Conservation (phyloP, 164 flowering plant species). For the Nymphaea thermarum region DNA sequence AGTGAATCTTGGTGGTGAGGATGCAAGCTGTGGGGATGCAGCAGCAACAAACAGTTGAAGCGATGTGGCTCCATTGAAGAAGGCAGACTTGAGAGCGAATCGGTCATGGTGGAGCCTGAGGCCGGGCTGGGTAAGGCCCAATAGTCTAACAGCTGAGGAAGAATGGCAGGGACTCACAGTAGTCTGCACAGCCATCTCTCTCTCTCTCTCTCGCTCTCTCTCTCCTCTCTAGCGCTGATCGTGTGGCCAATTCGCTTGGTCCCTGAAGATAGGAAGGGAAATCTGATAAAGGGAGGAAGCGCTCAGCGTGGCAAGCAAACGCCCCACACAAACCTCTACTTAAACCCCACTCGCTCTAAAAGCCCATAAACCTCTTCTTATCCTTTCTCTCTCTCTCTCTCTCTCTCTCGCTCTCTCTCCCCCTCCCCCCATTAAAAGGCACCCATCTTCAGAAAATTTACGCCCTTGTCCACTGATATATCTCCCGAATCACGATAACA, state of each 20-base stretch:
- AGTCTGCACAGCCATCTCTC: not conserved
- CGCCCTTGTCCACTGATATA: too few species aligned
- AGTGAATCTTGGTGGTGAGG: conserved; percentile 37
- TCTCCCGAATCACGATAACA: not conserved
- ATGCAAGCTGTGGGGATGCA: conserved; percentile 13
- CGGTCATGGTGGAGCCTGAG: conserved; percentile 29
- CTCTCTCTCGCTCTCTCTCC: not conserved
- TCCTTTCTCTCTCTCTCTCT: conserved; percentile 3
- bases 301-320: not conserved
- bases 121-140: conserved; percentile 11
- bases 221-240: not conserved
- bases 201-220: not conserved
- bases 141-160: not conserved
- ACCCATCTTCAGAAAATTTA: not conserved
- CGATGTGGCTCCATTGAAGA: conserved; percentile 31
- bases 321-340: not conserved
- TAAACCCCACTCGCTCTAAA: not conserved
- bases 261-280: not conserved
- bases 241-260: not conserved
- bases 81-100: conserved; percentile 49
- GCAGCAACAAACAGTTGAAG: conserved; percentile 21
- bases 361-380: not conserved
- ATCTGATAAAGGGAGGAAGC: not conserved
- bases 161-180: not conserved
- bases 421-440: not conserved